A percentile compares a stretch with the other conserved stretches of the same genome.
Evolutionary conservation across 2,329 filamentous ascomycete genomes (phyloP).

Genomic region (Ascosphaera acerosa): DNA sequence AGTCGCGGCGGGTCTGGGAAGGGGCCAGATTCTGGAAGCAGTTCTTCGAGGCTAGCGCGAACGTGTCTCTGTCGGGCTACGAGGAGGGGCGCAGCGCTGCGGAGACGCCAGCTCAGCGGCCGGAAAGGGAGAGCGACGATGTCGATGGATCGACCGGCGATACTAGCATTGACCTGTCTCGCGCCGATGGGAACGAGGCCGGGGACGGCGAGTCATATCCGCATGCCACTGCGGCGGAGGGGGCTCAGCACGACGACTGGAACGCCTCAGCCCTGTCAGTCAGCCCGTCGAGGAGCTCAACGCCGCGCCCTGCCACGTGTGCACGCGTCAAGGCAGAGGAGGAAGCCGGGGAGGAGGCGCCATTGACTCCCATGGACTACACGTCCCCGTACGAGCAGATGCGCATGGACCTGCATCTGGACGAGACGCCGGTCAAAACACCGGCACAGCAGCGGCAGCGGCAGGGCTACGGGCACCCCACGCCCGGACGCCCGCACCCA

Average conservation of each 20-base stretch:
- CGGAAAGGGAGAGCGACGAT: slow-evolving; percentile 12
- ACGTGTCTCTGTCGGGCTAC: slow-evolving; percentile 86
- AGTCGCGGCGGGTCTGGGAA: slow-evolving; percentile 88
- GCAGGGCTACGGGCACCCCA: slow-evolving; percentile 13
- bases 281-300: slow-evolving; percentile 21
- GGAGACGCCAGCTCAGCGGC: background rate
- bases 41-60: slow-evolving; percentile 96
- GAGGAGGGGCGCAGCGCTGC: no score
- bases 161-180: no score
- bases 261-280: slow-evolving; percentile 20
- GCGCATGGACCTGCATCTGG: slow-evolving; percentile 43
- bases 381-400: slow-evolving; percentile 55
- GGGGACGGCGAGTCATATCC: no score
- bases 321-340: slow-evolving; percentile 11
- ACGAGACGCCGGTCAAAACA: slow-evolving; percentile 17
- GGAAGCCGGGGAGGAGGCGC: slow-evolving; percentile 18
- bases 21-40: slow-evolving; percentile 99
- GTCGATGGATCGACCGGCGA: slow-evolving; percentile 12
- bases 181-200: background rate
- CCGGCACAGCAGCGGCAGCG: slow-evolving; percentile 11
- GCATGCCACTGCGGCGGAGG: no score
- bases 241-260: slow-evolving; percentile 17
- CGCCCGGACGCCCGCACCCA: slow-evolving; percentile 20
- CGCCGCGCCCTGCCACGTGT: slow-evolving; percentile 15
- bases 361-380: slow-evolving; percentile 25